phyloP scores from a whole-genome alignment of 1,284 basidiomycete genomes.

The Takashimella koratensis region DNA sequence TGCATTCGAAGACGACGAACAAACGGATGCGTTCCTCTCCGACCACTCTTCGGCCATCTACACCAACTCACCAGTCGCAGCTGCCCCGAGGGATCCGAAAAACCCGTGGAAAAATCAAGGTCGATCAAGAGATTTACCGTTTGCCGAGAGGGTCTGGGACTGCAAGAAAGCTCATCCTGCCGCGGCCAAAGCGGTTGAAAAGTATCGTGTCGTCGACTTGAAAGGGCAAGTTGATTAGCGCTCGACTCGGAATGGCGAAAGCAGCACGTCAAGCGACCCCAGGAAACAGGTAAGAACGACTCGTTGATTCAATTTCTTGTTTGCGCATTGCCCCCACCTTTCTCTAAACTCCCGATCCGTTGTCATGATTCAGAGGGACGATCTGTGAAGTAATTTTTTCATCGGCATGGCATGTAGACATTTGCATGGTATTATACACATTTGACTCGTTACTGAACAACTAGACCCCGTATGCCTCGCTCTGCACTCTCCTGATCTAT shows the following conservation, averaged over 20 bases:
- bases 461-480: too few species aligned
- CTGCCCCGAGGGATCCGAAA: constrained; percentile 16
- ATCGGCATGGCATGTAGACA: too few species aligned
- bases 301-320: too few species aligned
- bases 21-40: constrained; percentile 67
- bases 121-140: constrained; percentile 11
- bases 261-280: too few species aligned
- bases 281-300: neutral
- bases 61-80: constrained; percentile 40
- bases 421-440: too few species aligned
- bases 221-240: constrained; percentile 52
- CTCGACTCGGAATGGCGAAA: too few species aligned
- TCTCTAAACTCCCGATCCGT: too few species aligned
- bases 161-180: constrained; percentile 50
- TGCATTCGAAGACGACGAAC: constrained; percentile 68
- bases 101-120: constrained; percentile 24
- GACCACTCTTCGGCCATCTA: constrained; percentile 68
- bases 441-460: too few species aligned
- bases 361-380: too few species aligned
- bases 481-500: too few species aligned
- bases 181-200: constrained; percentile 48
- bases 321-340: too few species aligned
- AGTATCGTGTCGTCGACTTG: constrained; percentile 54
- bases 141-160: constrained; percentile 50
- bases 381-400: too few species aligned